Evolutionary conservation across 129 eudicot species (phyloP), one percentile per base, ranked within the genome.

Genomic region (Escallonia rubra): DNA sequence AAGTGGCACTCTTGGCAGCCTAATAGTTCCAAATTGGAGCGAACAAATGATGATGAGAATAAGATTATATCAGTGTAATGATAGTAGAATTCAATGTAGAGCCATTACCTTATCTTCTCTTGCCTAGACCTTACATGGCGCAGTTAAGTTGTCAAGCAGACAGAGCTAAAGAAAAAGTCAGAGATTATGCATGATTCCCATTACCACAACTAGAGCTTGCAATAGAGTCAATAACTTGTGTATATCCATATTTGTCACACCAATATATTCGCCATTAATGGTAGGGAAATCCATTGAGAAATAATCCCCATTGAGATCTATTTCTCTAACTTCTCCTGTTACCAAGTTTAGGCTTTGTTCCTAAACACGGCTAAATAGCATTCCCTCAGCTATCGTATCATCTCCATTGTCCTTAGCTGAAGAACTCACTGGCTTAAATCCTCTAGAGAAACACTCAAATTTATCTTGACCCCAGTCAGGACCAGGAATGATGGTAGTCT

Each of bases 321-420:
- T 46, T 16, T 63, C 68, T 47, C 44, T 63, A 7, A 45, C 68
- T n/a, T 63, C 42, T 6, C 68, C 68, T 8, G 55, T 63, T 3
- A n/a, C 4, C 54, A 44, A 44, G 68, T 63, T 63, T 38, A 63
- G 15, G 45, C 68, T 63, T 55, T 55, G 46, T 63, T 63, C 68
- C 10, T 63, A 44, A 15, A 42, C 41, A 5, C 68, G 53, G 46
- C 41, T 6, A 46, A 63, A 63, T 2, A 63, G 50, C 16, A 8
- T 45, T 5, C 54, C 68, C 6, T 63, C 68, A 0, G 8, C 15
- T 14, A 10, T 6, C 15, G 68, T n/a, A 45, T 47, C 49, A 0
- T 44, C 68, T 0, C 10, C 52, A 14, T 45, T 63, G 2, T 63
- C 56, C 15, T 15, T 55, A 47, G 11, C 48, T 15, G 7, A 41